Evolutionary conservation across 352 stramenopile genomes (phyloP), one percentile per base, ranked within the genome.

Genomic region (Phytophthora rubi): DNA sequence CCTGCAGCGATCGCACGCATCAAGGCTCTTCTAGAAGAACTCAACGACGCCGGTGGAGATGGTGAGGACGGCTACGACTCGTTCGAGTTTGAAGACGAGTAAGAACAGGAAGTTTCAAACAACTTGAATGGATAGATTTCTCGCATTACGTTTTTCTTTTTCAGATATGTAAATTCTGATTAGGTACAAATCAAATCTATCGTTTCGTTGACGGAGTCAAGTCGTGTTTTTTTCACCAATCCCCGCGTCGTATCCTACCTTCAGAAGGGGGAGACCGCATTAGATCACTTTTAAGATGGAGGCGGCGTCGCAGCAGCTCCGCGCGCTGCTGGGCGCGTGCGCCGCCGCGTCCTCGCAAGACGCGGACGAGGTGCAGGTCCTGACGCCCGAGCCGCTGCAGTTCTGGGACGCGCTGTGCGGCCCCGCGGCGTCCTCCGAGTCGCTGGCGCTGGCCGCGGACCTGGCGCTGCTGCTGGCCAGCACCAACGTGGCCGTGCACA

Each of bases 61-160:
- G 79, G 70, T 10, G 81, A 87, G n/a, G 81, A 92, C 56, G 86
- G 84, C 62, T 93, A 94, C 60, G 85, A 93, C 65, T 93, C 87
- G 70, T 83, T 94, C 61, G 84, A 94, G 45, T 87, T 87, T 61
- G 82, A 90, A 59, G 81, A 89, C 51, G 76, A 84, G 32, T 73
- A 79, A 49, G 35, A 48, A 61, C 39, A 53, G 16, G 48, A 57
- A 39, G 33, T 35, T 6, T 3, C 42, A 53, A 55, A 35, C 23
- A 48, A 52, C 18, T 62, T 47, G 39, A 70, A 53, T 54, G 44
- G 56, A 39, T 37, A 59, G 45, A 65, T 42, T 58, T 64, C 30
- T 59, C n/a, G 61, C 21, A 44, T 59, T 52, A 15, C 13, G 45
- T 8, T 48, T 48, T 48, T 18, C 4, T 18, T 48, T 10, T 21